A percentile compares a stretch with the other conserved stretches of the same genome.
These are phyloP conservation scores for Penicillium sp. DNA, from an alignment of 2,329 filamentous ascomycete species.

Conservation along the genomic window DNA sequence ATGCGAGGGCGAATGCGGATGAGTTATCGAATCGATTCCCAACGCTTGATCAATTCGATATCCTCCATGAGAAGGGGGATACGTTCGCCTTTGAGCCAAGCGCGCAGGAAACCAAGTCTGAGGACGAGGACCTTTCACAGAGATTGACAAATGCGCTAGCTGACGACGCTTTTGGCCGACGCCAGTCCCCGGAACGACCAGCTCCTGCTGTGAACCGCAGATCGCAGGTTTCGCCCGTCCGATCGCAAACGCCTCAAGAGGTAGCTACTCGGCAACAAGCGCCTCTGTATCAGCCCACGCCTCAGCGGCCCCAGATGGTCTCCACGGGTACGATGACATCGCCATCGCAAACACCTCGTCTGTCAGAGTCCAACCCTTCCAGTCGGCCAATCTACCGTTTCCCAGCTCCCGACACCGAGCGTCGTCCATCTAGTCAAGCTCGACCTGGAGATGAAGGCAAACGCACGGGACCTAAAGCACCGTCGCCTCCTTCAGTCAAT, in stretches of 20 bases:
- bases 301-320: conserved; percentile 51
- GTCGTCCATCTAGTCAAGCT: conserved; percentile 47
- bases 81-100: conserved; percentile 75
- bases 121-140: conserved; percentile 54
- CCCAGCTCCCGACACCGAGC: conserved; percentile 38
- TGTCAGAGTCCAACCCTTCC: conserved; percentile 24
- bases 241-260: conserved; percentile 20
- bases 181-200: conserved; percentile 29
- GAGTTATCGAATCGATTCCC: conserved; percentile 83
- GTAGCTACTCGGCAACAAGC: conserved; percentile 24
- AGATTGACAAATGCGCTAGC: conserved; percentile 69
- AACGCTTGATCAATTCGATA: conserved; percentile 84
- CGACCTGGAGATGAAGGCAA: conserved; percentile 30
- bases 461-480: conserved; percentile 13
- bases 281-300: conserved; percentile 38
- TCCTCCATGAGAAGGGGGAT: conserved; percentile 74
- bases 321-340: conserved; percentile 78
- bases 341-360: conserved; percentile 40
- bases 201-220: conserved; percentile 23
- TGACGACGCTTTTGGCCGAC: conserved; percentile 71
- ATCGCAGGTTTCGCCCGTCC: conserved; percentile 23
- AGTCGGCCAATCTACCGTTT: conserved; percentile 50
- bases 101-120: conserved; percentile 37
- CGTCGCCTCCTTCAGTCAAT: conserved; percentile 31
- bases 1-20: conserved; percentile 55